Evolutionary conservation across 306 rosid genomes (phyloP).

Genomic region (Vigna mungo): DNA sequence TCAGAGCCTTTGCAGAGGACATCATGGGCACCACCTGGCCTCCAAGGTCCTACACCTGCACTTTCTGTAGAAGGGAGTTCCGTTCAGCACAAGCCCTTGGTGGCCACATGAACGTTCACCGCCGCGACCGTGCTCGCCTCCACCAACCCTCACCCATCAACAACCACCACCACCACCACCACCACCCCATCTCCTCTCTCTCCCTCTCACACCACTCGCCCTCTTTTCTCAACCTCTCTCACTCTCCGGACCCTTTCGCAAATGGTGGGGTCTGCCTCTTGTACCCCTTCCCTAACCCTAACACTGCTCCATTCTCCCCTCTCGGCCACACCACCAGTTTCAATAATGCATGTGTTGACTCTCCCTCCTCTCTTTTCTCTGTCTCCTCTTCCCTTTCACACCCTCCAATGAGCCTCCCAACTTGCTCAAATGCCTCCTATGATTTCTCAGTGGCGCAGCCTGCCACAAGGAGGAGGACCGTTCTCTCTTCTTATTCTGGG

Average conservation of each 20-base stretch:
- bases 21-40: slow-evolving; percentile 86
- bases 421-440: slow-evolving; percentile 11
- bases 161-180: background rate
- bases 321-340: background rate
- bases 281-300: slow-evolving; percentile 65
- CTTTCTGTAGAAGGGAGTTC: slow-evolving; percentile 76
- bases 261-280: slow-evolving; percentile 58
- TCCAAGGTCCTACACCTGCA: slow-evolving; percentile 81
- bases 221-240: background rate
- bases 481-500: slow-evolving; percentile 23
- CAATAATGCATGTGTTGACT: slow-evolving; percentile 42
- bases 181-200: background rate
- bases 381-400: slow-evolving; percentile 37
- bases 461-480: background rate
- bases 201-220: background rate
- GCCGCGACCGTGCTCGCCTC: slow-evolving; percentile 88
- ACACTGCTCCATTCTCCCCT: background rate
- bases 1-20: slow-evolving; percentile 78
- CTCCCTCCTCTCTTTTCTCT: slow-evolving; percentile 57
- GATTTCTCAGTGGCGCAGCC: slow-evolving; percentile 28
- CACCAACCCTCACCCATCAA: slow-evolving; percentile 37
- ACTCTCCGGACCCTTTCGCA: slow-evolving; percentile 50
- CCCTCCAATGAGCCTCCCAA: slow-evolving; percentile 35
- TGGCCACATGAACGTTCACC: slow-evolving; percentile 92
- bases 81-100: slow-evolving; percentile 89